phyloP scores from a whole-genome alignment of 148 eudicot genomes.

The Talinum fruticosum region DNA sequence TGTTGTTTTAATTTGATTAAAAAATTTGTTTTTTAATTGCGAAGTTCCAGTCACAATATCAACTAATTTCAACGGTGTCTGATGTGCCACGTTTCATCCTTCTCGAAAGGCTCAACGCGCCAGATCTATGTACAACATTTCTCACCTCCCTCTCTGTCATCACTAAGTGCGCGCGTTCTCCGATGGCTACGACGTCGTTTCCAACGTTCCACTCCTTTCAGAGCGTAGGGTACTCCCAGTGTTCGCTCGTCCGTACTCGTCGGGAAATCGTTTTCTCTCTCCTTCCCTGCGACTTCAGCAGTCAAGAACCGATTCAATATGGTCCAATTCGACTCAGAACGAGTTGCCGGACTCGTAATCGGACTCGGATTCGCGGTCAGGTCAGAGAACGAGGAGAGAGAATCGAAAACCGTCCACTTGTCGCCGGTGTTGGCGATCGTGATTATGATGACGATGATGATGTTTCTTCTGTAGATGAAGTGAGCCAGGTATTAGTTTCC shows the following conservation, averaged over 20 bases:
- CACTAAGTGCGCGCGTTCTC: neutral
- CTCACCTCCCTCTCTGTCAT: neutral
- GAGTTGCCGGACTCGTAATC: conserved; percentile 9
- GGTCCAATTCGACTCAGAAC: neutral
- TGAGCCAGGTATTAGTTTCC: conserved; percentile 7
- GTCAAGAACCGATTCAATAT: neutral
- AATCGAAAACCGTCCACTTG: conserved; percentile 10
- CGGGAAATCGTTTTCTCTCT: neutral
- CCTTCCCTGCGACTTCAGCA: neutral
- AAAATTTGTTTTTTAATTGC: too few relatives aligned
- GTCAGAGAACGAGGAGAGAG: conserved; percentile 29
- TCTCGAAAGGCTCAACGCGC: conserved; percentile 15
- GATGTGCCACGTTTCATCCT: conserved; percentile 12
- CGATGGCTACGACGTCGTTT: conserved; percentile 30
- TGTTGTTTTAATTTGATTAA: too few relatives aligned
- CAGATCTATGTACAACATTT: neutral
- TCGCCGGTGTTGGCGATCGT: neutral
- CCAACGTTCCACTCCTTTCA: neutral
- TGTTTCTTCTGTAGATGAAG: neutral
- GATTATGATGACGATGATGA: neutral
- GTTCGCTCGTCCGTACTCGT: conserved; percentile 8
- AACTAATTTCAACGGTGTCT: neutral
- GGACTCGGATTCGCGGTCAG: conserved; percentile 19
- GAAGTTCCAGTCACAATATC: too few relatives aligned
- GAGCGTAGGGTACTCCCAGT: neutral